These are phyloP conservation scores for Sequoia sempervirens DNA, from an alignment of 75 land plant species.

Conservation along the genomic window DNA sequence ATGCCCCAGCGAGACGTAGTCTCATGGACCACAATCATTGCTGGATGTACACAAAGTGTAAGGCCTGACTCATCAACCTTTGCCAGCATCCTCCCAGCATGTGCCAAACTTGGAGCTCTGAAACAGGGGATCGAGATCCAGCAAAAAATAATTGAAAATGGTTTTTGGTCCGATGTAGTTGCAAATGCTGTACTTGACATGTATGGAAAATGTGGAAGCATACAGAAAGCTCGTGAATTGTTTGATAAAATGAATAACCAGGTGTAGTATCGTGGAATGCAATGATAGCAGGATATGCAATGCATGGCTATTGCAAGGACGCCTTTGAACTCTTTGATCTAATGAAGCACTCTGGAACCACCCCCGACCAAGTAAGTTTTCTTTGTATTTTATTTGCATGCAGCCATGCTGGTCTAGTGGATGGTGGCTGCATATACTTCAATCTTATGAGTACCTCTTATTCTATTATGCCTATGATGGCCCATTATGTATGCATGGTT, in stretches of 20 bases:
- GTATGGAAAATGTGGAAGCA: constrained; percentile 21
- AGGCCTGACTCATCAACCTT: constrained; percentile 12
- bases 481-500: constrained; percentile 32
- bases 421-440: constrained; percentile 13
- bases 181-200: constrained; percentile 15
- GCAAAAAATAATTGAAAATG: constrained; percentile 8
- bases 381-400: constrained; percentile 11
- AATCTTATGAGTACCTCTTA: constrained; percentile 13
- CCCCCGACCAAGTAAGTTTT: constrained; percentile 13
- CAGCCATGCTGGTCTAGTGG: constrained; percentile 16
- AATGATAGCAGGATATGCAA: constrained; percentile 26
- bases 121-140: constrained; percentile 15
- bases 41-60: constrained; percentile 14
- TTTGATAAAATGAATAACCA: constrained; percentile 13
- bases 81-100: constrained; percentile 8
- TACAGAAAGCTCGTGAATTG: constrained; percentile 14
- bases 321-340: constrained; percentile 13
- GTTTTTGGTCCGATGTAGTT: background rate
- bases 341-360: constrained; percentile 1
- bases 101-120: constrained; percentile 3
- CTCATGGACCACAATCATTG: constrained; percentile 18
- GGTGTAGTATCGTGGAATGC: constrained; percentile 11
- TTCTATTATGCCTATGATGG: constrained; percentile 13
- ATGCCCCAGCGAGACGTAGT: constrained; percentile 7
- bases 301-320: constrained; percentile 3